Evolutionary conservation across 2,329 filamentous ascomycete species (phyloP).

Genomic region (Alternaria tenuissima): DNA sequence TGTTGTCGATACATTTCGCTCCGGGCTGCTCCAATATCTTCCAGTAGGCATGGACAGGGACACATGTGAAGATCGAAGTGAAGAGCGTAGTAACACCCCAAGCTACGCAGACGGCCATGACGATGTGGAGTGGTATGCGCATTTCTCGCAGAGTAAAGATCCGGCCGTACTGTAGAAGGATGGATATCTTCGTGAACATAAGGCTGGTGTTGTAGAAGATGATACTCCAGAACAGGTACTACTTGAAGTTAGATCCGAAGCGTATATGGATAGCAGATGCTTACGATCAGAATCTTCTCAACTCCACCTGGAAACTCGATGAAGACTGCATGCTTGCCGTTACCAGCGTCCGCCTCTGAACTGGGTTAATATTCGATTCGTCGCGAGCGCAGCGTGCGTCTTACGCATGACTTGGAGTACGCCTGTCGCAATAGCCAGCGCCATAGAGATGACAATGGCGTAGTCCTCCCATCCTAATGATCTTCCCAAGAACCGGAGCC

Average conservation of each 20-base stretch:
- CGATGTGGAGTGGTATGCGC: constrained; percentile 33
- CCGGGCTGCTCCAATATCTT: constrained; percentile 22
- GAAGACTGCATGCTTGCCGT: constrained; percentile 36
- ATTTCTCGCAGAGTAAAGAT: constrained; percentile 36
- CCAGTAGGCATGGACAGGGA: constrained; percentile 36
- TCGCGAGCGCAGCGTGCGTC: neutral
- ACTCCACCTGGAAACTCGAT: constrained; percentile 22
- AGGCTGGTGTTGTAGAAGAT: constrained; percentile 34
- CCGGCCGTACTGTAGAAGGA: constrained; percentile 38
- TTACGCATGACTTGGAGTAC: constrained; percentile 30
- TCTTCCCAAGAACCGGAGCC: constrained; percentile 21
- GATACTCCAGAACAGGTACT: constrained; percentile 41
- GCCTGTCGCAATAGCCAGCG: constrained; percentile 17
- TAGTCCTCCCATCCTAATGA: constrained; percentile 36
- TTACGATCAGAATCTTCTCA: constrained; percentile 25
- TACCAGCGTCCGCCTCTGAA: constrained; percentile 30
- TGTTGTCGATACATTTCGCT: constrained; percentile 26
- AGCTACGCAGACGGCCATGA: constrained; percentile 28
- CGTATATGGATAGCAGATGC: neutral
- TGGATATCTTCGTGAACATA: constrained; percentile 38
- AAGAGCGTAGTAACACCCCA: constrained; percentile 25
- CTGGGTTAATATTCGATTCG: constrained; percentile 5
- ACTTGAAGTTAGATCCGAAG: constrained; percentile 9
- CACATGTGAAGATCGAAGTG: constrained; percentile 29
- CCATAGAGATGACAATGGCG: constrained; percentile 31